Evolutionary conservation across 2,329 filamentous ascomycete species (phyloP), one percentile per base, ranked within the genome.

Genomic region (Ascocoryne sarcoides): DNA sequence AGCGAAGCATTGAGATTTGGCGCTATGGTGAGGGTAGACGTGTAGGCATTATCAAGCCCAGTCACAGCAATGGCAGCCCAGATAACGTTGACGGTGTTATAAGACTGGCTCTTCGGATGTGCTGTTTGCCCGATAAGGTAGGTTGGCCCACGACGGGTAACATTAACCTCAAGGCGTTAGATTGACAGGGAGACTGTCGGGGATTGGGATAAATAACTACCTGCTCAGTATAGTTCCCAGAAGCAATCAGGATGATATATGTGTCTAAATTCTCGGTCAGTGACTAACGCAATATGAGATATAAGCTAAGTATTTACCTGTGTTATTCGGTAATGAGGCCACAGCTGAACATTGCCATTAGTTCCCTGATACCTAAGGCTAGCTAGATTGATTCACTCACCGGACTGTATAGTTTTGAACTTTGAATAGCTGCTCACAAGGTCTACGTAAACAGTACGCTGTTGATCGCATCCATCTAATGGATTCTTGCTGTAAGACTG

Each of bases 1-100:
- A 77, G 60, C 9, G 72, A 76, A 7, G 77, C 68, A 48, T 83
- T 73, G 34, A 80, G 65, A 0, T 69, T 82, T 0, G 79, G 79
- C 0, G 76, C 75, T 4, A 83, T 68, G 0, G 77, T 78, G 39
- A 83, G 57, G 0, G 75, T 73, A 20, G 71, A 70, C 0, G 76
- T 82, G 47, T 67, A 79, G 1, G 73, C 76, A 48, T 83, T 82
- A 56, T 82, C 79, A 4, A 47, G 42, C 29, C 30, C 67, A 53
- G 46, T 64, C 1, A 47, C 69, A 44, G 64, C 67, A 17, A 71
- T 77, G 1, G 76, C 76, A 2, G 70, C 64, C 70, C 72, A 81
- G 50, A 71, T 68, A 10, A 82, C 62, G 35, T 71, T 75, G 14
- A 81, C 77, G 0, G 61, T 62, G 40, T 70, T 70, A 14, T 37